Evolutionary conservation across 1,284 basidiomycete species (phyloP), one percentile per base, ranked within the genome.

Genomic region (Austropuccinia psidii): DNA sequence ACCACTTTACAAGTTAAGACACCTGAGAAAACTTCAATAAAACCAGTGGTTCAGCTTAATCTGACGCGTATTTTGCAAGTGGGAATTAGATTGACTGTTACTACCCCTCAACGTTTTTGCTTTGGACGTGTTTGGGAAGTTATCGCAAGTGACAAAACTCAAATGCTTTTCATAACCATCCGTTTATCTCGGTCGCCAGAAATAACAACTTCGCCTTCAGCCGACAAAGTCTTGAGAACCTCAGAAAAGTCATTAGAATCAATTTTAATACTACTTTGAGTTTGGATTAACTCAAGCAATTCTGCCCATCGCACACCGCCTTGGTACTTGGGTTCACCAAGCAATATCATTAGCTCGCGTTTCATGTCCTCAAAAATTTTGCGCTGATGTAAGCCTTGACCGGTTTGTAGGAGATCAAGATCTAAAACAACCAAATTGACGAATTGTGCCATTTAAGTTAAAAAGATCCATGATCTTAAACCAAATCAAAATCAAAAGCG

Each of bases 371-470:
- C 89, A 45, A 88, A 85, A 81, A 92, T 80, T 79, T 87, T 88
- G 75, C 93, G 85, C 82, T 94, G 89, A 39, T 91, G 88, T 75
- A 87, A 83, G 2, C 91, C 92, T 29, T 91, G 91, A 5, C 95
- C 95, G 0, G 93, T 96, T 80, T 93, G 95, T 79, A 98, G 87
- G 78, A 98, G 82, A 75, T 95, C 92, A 85, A 98, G 89, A 81
- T 98, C 95, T 79, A 98, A 24, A 39, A 6, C 93, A 83, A 92
- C 89, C n/a, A 19, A 37, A 39, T 4, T 35, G 13, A n/a, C 41
- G 41, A 24, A 31, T 41, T 13, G 27, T n/a, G 24, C 27, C 49
- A 52, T 52, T 52, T 52, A 8, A 15, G 21, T 21, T n/a, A 24
- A 11, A 21, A 52, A 24, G 21, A 9, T 9, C 11, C 19, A 52